Conservation (phyloP, 176 grass and related monocot genomes). For the Calamus simplicifolius region DNA sequence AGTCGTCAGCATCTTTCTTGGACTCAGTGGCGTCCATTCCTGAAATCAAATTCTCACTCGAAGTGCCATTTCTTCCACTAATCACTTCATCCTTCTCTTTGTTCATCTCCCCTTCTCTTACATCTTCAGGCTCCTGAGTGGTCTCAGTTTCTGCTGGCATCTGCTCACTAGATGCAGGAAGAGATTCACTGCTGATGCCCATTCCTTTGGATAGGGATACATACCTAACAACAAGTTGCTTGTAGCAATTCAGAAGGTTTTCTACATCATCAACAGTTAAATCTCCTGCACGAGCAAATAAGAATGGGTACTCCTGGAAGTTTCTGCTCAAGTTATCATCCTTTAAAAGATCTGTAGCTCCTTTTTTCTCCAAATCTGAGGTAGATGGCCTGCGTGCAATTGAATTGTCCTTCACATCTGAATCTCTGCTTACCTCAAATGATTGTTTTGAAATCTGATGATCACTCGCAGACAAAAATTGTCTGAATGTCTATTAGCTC, state of each 20-base stretch:
- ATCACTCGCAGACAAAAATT: conserved; percentile 23
- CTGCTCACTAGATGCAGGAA: conserved; percentile 14
- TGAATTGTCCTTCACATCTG: conserved; percentile 33
- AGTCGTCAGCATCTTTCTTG: conserved; percentile 15
- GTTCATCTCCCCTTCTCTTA: conserved; percentile 16
- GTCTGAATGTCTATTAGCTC: conserved; percentile 30
- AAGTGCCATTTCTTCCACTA: conserved; percentile 21
- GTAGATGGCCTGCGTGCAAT: conserved; percentile 24
- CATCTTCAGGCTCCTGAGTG: conserved; percentile 29
- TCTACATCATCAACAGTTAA: conserved; percentile 86
- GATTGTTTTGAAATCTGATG: conserved; percentile 23
- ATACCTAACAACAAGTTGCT: conserved; percentile 66
- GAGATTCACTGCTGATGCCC: conserved; percentile 29
- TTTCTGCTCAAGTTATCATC: conserved; percentile 57
- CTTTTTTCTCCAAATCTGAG: conserved; percentile 75
- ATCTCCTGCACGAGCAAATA: conserved; percentile 81
- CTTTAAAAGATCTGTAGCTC: conserved; percentile 64
- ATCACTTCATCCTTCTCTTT: conserved; percentile 13
- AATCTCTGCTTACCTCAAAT: conserved; percentile 34
- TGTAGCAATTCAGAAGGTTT: conserved; percentile 79
- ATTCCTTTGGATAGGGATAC: conserved; percentile 70
- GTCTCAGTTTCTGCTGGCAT: conserved; percentile 20
- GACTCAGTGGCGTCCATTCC: conserved; percentile 10
- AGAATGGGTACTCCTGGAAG: conserved; percentile 68
- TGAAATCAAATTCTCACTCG: conserved; percentile 24